Evolutionary conservation across 768 basidiomycete genomes (phyloP).

Genomic region (Boletus tomentosulus): DNA sequence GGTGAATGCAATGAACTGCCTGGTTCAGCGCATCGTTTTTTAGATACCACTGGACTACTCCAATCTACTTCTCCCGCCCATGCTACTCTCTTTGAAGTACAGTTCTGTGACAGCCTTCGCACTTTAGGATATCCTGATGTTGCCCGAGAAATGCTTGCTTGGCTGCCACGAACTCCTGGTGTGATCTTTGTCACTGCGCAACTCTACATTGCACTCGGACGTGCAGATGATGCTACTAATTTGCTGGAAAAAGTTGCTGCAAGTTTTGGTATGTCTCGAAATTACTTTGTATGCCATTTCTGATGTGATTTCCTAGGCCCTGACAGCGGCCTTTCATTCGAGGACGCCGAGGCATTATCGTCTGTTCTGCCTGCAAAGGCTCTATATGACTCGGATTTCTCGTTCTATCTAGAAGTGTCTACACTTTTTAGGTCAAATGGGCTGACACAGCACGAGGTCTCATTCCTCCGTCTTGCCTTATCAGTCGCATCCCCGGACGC

Average conservation of each 20-base stretch:
- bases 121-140: conserved; percentile 57
- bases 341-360: conserved; percentile 61
- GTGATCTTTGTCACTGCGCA: conserved; percentile 70
- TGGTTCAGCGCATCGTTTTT: conserved; percentile 62
- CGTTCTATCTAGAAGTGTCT: conserved; percentile 75
- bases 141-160: conserved; percentile 62
- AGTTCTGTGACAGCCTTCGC: conserved; percentile 69
- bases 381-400: conserved; percentile 56
- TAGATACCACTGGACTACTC: conserved; percentile 63
- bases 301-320: conserved; percentile 34
- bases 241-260: conserved; percentile 73
- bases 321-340: conserved; percentile 47
- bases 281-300: background rate
- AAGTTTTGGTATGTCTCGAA: conserved; percentile 57
- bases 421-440: conserved; percentile 64
- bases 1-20: conserved; percentile 48
- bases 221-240: conserved; percentile 67
- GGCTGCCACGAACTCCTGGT: conserved; percentile 77
- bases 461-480: conserved; percentile 77
- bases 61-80: conserved; percentile 65
- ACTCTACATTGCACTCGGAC: conserved; percentile 60
- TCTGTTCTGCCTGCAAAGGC: conserved; percentile 57
- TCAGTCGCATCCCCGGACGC: conserved; percentile 53
- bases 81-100: conserved; percentile 63
- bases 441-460: conserved; percentile 57